A percentile compares a stretch with the other conserved stretches of the same genome.
phyloP scores from a whole-genome alignment of 371 early-diverging fungal species.

The Lichtheimia corymbifera region DNA sequence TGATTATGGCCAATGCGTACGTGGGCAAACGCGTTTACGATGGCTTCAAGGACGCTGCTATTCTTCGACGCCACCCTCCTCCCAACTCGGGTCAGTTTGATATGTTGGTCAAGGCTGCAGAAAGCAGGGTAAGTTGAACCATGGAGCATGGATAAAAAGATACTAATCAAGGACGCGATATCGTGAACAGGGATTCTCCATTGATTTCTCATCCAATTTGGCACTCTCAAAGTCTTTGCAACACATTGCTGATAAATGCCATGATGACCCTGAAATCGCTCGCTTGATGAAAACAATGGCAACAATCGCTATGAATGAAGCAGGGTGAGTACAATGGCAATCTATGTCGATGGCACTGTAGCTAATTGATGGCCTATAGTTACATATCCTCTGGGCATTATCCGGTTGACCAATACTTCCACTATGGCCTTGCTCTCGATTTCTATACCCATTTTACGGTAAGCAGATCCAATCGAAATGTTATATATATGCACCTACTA shows the following conservation, averaged over 20 bases:
- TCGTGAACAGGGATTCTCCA: conserved; percentile 50
- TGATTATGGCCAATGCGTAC: conserved; percentile 96
- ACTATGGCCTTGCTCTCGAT: conserved; percentile 88
- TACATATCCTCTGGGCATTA: conserved; percentile 62
- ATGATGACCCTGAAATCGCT: conserved; percentile 56
- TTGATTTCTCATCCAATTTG: conserved; percentile 68
- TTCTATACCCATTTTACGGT: conserved; percentile 94
- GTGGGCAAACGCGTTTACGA: conserved; percentile 88
- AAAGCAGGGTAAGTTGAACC: conserved; percentile 41
- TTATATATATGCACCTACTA: not conserved
- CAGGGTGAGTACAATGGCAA: conserved; percentile 42
- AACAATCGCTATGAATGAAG: conserved; percentile 79
- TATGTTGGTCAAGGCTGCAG: conserved; percentile 68
- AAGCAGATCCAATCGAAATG: conserved; percentile 12
- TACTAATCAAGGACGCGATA: not conserved
- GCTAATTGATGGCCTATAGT: conserved; percentile 10
- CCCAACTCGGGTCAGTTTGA: conserved; percentile 70
- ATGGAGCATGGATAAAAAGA: not conserved
- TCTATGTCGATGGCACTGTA: not conserved
- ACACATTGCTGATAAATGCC: conserved; percentile 29
- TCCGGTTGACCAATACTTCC: conserved; percentile 55
- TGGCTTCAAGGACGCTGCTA: conserved; percentile 79
- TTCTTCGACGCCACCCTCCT: conserved; percentile 85
- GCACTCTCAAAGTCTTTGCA: conserved; percentile 65
- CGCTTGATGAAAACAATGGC: conserved; percentile 74